Conservation (phyloP, 1,139 yeast species). For the Taphrina communis region DNA sequence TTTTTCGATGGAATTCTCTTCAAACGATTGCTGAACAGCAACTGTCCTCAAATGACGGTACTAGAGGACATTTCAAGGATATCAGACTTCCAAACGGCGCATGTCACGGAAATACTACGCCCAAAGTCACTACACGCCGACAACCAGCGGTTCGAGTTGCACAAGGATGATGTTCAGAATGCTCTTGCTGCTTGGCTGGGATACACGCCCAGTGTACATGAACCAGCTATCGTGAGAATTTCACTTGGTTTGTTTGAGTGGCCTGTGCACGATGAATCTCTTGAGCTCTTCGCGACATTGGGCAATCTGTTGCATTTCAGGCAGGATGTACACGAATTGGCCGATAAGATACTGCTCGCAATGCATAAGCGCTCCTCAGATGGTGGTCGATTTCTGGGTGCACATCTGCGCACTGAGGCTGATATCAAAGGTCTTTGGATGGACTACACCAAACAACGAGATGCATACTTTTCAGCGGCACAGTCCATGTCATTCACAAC, state of each 20-base stretch:
- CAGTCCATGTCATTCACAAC: not conserved
- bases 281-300: not conserved
- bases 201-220: not conserved
- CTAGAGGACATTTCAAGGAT: not conserved
- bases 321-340: not conserved
- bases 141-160: not conserved
- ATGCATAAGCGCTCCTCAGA: not conserved
- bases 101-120: not conserved
- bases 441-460: slow-evolving; percentile 5
- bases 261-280: not conserved
- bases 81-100: not conserved
- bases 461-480: not conserved
- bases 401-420: slow-evolving; percentile 7
- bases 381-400: not conserved
- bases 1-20: slow-evolving; percentile 1
- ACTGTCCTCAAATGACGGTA: slow-evolving; percentile 5
- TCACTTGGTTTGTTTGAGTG: slow-evolving; percentile 2
- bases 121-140: not conserved
- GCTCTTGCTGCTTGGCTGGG: not conserved
- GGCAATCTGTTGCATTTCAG: not conserved
- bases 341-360: not conserved
- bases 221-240: slow-evolving; percentile 3
- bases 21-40: not conserved
- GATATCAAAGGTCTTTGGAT: slow-evolving; percentile 6
- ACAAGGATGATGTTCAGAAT: not conserved